These are phyloP conservation scores for Sclerotinia minor DNA, from an alignment of 2,329 filamentous ascomycete genomes.

Conservation along the genomic window DNA sequence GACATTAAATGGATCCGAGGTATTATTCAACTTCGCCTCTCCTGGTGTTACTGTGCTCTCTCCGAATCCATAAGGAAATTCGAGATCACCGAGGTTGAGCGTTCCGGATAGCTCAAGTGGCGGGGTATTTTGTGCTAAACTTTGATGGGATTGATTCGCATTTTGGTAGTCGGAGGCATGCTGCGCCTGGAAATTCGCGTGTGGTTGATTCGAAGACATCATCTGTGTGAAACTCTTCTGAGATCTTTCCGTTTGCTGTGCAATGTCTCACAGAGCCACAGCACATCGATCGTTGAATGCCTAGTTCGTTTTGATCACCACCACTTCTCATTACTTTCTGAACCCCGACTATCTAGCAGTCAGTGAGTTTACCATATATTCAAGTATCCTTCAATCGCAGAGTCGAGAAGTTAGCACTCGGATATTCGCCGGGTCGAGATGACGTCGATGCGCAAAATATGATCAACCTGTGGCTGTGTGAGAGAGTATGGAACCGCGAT, in stretches of 20 bases:
- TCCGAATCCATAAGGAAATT: slow-evolving; percentile 51
- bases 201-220: slow-evolving; percentile 12
- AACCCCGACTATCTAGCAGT: slow-evolving; percentile 1
- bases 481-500: slow-evolving; percentile 2
- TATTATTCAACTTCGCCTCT: slow-evolving; percentile 37
- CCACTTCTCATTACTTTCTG: neutral
- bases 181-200: slow-evolving; percentile 19
- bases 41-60: slow-evolving; percentile 44
- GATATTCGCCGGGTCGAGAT: slow-evolving; percentile 8
- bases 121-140: slow-evolving; percentile 27
- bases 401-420: neutral
- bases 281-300: slow-evolving; percentile 3
- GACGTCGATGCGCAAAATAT: slow-evolving; percentile 5
- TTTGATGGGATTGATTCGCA: slow-evolving; percentile 1
- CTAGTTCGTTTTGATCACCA: slow-evolving; percentile 28
- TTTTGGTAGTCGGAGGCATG: slow-evolving; percentile 15
- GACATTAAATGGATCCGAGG: slow-evolving; percentile 35
- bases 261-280: slow-evolving; percentile 14
- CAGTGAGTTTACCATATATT: neutral
- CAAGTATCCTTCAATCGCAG: slow-evolving; percentile 3
- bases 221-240: neutral
- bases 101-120: slow-evolving; percentile 35
- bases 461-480: neutral
- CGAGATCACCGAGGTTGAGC: slow-evolving; percentile 52
- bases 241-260: neutral